These are phyloP conservation scores for Tuber magnatum DNA, from an alignment of 495 filamentous ascomycete genomes.

Conservation along the genomic window DNA sequence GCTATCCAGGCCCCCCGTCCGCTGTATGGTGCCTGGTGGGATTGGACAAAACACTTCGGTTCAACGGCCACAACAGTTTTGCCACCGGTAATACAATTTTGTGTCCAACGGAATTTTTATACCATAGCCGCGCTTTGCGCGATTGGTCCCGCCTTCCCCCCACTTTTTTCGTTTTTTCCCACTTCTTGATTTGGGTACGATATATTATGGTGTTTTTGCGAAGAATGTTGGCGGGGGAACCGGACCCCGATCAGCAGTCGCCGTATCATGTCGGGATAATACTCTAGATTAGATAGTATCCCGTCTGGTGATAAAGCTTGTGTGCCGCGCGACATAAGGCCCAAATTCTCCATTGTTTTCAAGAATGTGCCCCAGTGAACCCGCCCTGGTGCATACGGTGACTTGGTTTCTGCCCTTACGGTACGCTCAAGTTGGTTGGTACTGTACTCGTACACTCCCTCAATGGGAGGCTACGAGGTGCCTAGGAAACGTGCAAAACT, in stretches of 20 bases:
- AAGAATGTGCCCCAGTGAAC: background rate
- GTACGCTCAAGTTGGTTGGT: background rate
- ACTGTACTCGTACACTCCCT: background rate
- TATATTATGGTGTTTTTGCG: background rate
- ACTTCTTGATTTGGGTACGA: background rate
- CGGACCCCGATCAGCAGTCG: background rate
- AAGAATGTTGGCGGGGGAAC: background rate
- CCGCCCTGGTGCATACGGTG: background rate
- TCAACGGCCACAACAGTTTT: background rate
- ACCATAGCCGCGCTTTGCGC: slow-evolving; percentile 1
- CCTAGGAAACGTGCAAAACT: background rate
- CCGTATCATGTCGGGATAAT: background rate
- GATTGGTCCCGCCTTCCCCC: background rate
- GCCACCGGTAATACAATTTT: background rate
- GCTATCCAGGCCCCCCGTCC: background rate
- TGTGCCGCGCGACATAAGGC: too few species aligned
- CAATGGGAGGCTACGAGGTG: background rate
- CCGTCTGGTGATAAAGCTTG: background rate
- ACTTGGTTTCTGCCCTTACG: background rate
- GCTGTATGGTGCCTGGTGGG: too few species aligned
- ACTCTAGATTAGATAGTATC: background rate
- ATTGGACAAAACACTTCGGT: background rate
- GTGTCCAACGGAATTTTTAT: background rate
- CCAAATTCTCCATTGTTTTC: background rate
- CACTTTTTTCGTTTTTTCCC: background rate